Percentiles rank a stretch among this genome's conserved stretches.
Conservation (phyloP, 805 yeast genomes). For the Sugiyamaella lignohabitans region DNA sequence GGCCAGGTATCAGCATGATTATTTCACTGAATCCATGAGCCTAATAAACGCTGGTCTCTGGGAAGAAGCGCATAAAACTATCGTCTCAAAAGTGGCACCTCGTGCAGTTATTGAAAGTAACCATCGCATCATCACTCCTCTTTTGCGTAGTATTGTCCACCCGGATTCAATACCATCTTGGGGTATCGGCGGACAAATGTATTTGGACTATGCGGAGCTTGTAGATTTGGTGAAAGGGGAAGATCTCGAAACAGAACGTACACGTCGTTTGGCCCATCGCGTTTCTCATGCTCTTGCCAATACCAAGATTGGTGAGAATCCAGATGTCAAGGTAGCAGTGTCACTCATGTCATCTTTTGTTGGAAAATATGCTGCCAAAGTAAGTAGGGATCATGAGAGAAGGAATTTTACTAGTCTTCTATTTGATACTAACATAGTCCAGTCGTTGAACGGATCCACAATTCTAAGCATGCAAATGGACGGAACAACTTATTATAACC, state of each 20-base stretch:
- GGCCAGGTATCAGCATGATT: slow-evolving; percentile 44
- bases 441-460: slow-evolving; percentile 9
- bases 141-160: slow-evolving; percentile 23
- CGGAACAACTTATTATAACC: slow-evolving; percentile 12
- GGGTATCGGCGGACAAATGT: slow-evolving; percentile 33
- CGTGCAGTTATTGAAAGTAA: slow-evolving; percentile 49
- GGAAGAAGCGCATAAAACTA: slow-evolving; percentile 56
- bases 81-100: slow-evolving; percentile 65
- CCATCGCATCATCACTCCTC: slow-evolving; percentile 17
- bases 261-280: slow-evolving; percentile 2
- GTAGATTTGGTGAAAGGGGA: slow-evolving; percentile 3
- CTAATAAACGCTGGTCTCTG: slow-evolving; percentile 55
- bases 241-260: slow-evolving; percentile 3
- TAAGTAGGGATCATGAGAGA: too few species aligned
- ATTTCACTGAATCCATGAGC: slow-evolving; percentile 53
- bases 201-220: slow-evolving; percentile 28
- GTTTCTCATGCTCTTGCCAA: slow-evolving; percentile 11
- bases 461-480: slow-evolving; percentile 19
- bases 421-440: too few species aligned
- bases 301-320: slow-evolving; percentile 8
- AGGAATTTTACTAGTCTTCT: too few species aligned
- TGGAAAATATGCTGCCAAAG: slow-evolving; percentile 15
- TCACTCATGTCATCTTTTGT: slow-evolving; percentile 26
- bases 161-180: slow-evolving; percentile 23
- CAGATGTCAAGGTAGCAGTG: slow-evolving; percentile 22